Conservation (phyloP, 768 basidiomycete genomes). For the Lanmaoa pseudosensibilis region DNA sequence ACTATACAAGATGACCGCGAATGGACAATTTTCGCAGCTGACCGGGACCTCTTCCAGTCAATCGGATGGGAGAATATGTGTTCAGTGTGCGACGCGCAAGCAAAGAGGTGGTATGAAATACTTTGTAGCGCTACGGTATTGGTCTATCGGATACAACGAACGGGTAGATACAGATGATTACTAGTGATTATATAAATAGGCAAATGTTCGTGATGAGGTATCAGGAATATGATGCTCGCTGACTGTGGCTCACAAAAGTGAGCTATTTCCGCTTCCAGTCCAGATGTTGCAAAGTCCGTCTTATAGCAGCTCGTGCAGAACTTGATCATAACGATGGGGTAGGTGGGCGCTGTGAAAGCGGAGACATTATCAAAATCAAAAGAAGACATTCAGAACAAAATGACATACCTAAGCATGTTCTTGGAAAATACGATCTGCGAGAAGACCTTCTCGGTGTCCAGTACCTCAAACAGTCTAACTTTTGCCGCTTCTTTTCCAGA, state of each 20-base stretch:
- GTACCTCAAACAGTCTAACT: constrained; percentile 73
- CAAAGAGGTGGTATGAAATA: neutral
- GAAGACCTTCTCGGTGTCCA: constrained; percentile 75
- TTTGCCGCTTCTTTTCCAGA: constrained; percentile 42
- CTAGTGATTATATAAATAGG: neutral
- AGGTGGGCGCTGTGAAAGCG: constrained; percentile 57
- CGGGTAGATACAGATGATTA: constrained; percentile 15
- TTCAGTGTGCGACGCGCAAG: neutral
- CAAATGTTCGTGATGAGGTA: constrained; percentile 7
- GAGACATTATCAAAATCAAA: constrained; percentile 3
- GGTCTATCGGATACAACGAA: constrained; percentile 18
- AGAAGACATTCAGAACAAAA: neutral
- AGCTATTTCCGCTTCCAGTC: neutral
- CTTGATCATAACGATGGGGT: constrained; percentile 79
- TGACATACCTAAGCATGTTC: constrained; percentile 74
- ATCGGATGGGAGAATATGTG: neutral
- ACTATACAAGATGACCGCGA: neutral
- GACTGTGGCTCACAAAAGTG: neutral
- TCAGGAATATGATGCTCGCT: constrained; percentile 5
- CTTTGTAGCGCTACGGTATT: constrained; percentile 1
- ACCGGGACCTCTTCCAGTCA: neutral
- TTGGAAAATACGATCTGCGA: constrained; percentile 77
- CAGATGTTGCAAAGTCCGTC: constrained; percentile 13
- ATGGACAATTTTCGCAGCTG: neutral
- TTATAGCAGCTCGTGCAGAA: constrained; percentile 65